Conservation (phyloP, 2,329 filamentous ascomycete species). For the Escovopsis sp. region DNA sequence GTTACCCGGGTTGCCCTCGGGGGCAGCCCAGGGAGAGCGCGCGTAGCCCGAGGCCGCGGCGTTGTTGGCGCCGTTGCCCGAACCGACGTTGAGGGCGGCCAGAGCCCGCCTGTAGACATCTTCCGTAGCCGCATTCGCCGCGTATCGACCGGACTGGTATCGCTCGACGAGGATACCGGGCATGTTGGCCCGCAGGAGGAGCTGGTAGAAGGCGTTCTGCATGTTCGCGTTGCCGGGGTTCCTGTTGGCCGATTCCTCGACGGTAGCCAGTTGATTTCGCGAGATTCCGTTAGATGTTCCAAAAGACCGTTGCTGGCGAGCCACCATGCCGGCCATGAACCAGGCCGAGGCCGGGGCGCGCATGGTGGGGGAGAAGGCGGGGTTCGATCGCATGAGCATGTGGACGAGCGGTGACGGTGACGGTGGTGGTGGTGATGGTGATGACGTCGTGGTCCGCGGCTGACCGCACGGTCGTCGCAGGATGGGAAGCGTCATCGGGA, state of each 20-base stretch:
- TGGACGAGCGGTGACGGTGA: conserved; percentile 10
- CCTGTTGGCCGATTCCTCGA: conserved; percentile 85
- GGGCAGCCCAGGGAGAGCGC: conserved; percentile 15
- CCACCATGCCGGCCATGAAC: conserved; percentile 1
- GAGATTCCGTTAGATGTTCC: conserved; percentile 35
- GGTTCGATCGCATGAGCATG: conserved; percentile 12
- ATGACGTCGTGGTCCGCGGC: conserved; percentile 4
- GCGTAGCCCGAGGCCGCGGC: conserved; percentile 10
- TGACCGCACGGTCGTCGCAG: conserved; percentile 14
- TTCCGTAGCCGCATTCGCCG: conserved; percentile 64
- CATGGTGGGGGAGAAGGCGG: conserved; percentile 9
- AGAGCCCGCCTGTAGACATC: conserved; percentile 67
- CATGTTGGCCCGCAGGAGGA: conserved; percentile 82
- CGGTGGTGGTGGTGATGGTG: no score
- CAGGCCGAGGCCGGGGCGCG: conserved; percentile 9
- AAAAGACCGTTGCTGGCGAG: conserved; percentile 16
- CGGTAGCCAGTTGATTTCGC: conserved; percentile 58
- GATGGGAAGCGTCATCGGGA: conserved; percentile 14
- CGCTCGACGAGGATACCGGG: conserved; percentile 83
- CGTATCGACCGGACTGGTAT: conserved; percentile 75
- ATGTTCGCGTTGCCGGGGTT: conserved; percentile 76
- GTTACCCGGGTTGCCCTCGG: conserved; percentile 13
- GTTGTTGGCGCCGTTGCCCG: conserved; percentile 12
- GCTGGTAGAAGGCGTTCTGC: conserved; percentile 88
- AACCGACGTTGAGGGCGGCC: conserved; percentile 17